These are phyloP conservation scores for Paramecium pentaurelia DNA, from an alignment of 73 alveolate genomes.

Conservation along the genomic window DNA sequence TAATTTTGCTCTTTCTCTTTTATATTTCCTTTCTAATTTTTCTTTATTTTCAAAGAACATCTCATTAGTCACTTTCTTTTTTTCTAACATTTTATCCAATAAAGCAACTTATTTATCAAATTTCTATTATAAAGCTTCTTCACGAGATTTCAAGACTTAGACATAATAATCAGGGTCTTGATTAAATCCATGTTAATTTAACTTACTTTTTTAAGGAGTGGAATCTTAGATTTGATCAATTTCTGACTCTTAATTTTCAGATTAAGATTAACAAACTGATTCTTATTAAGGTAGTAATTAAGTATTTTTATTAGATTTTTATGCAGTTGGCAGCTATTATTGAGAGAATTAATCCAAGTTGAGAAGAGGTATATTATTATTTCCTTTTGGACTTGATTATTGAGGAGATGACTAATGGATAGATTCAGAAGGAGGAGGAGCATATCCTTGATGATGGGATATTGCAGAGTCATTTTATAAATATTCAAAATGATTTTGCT, in stretches of 20 bases:
- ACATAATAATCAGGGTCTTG: constrained; percentile 18
- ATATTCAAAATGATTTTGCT: background rate
- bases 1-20: background rate
- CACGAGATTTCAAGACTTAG: background rate
- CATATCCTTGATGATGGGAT: background rate
- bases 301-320: background rate
- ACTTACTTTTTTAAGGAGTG: background rate
- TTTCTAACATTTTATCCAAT: constrained; percentile 15
- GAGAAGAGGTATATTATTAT: background rate
- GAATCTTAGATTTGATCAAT: background rate
- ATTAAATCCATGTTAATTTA: background rate
- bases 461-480: background rate
- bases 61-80: background rate
- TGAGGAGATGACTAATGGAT: background rate
- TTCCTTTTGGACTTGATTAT: background rate
- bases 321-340: background rate
- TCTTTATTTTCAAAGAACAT: background rate
- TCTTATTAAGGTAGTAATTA: background rate
- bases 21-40: background rate
- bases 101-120: background rate
- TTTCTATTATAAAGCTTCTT: background rate
- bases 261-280: background rate
- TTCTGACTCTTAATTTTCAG: background rate
- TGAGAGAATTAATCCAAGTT: background rate
- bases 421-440: constrained; percentile 26